These are phyloP conservation scores for Aureobasidium sp. DNA, from an alignment of 2,329 filamentous ascomycete genomes.

Conservation along the genomic window DNA sequence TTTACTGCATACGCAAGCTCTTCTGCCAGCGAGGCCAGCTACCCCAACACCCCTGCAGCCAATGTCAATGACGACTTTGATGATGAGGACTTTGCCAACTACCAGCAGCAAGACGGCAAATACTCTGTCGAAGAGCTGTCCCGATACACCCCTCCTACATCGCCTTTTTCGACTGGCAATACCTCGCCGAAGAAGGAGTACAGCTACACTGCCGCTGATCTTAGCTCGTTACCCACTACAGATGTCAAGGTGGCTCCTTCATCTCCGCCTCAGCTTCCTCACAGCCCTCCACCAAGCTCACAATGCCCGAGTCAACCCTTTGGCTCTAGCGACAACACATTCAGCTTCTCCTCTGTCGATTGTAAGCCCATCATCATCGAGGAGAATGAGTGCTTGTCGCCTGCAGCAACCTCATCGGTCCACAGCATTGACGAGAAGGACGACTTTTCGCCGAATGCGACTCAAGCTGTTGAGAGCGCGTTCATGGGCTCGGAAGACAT, in stretches of 20 bases:
- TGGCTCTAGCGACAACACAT: slow-evolving; percentile 4
- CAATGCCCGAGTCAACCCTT: slow-evolving; percentile 11
- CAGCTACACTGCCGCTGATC: not conserved
- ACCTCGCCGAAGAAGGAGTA: slow-evolving; percentile 8
- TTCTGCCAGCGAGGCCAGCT: slow-evolving; percentile 12
- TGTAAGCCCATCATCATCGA: slow-evolving; percentile 15
- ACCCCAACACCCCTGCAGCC: slow-evolving; percentile 15
- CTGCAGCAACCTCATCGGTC: slow-evolving; percentile 4
- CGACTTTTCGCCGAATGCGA: not conserved
- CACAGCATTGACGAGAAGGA: slow-evolving; percentile 1
- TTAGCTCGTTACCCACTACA: not conserved
- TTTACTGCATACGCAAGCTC: slow-evolving; percentile 14
- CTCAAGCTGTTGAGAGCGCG: slow-evolving; percentile 1
- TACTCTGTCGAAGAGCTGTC: not conserved
- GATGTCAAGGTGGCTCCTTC: not conserved
- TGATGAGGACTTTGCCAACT: slow-evolving; percentile 9
- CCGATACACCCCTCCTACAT: slow-evolving; percentile 16
- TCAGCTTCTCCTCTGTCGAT: slow-evolving; percentile 16
- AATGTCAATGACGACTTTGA: slow-evolving; percentile 8
- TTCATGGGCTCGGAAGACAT: slow-evolving; percentile 14
- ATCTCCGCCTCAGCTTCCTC: slow-evolving; percentile 3
- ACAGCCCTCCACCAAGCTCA: slow-evolving; percentile 8
- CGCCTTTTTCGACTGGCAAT: slow-evolving; percentile 11
- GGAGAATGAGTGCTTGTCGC: slow-evolving; percentile 9
- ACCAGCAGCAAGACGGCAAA: slow-evolving; percentile 14